A percentile compares a stretch with the other conserved stretches of the same genome.
Conservation (phyloP, 257 asterid species). For the Solanum neorickii region DNA sequence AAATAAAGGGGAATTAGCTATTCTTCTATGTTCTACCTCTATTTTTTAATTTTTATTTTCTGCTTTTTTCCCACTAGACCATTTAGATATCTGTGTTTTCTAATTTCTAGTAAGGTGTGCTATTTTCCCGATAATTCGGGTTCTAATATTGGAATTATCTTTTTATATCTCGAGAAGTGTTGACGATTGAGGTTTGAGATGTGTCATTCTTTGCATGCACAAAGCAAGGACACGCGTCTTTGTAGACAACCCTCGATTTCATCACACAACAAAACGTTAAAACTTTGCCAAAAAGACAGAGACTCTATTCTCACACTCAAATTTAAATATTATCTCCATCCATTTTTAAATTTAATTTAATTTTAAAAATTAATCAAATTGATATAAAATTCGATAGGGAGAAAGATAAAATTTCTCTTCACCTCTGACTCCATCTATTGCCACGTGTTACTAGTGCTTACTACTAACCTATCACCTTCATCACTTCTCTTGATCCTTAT, state of each 20-base stretch:
- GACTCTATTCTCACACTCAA: background rate
- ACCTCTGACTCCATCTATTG: background rate
- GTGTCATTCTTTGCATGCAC: background rate
- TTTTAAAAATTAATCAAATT: no score
- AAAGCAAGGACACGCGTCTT: background rate
- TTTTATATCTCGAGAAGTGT: background rate
- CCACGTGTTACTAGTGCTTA: background rate
- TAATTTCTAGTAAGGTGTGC: constrained; percentile 26
- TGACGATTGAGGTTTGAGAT: background rate
- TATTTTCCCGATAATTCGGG: constrained; percentile 20
- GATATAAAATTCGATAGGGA: accelerated
- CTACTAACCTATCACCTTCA: background rate
- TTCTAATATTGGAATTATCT: background rate
- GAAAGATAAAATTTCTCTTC: background rate
- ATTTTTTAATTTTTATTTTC: background rate
- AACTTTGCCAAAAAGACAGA: background rate
- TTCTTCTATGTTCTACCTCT: background rate
- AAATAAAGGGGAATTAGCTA: background rate
- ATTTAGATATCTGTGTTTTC: constrained; percentile 22
- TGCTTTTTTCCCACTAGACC: background rate
- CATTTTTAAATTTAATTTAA: no score
- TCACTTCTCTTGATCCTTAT: background rate
- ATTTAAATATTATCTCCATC: no score
- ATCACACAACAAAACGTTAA: background rate
- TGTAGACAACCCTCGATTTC: background rate